Conservation (phyloP, 2,329 filamentous ascomycete genomes). For the Trichoderma koningii region DNA sequence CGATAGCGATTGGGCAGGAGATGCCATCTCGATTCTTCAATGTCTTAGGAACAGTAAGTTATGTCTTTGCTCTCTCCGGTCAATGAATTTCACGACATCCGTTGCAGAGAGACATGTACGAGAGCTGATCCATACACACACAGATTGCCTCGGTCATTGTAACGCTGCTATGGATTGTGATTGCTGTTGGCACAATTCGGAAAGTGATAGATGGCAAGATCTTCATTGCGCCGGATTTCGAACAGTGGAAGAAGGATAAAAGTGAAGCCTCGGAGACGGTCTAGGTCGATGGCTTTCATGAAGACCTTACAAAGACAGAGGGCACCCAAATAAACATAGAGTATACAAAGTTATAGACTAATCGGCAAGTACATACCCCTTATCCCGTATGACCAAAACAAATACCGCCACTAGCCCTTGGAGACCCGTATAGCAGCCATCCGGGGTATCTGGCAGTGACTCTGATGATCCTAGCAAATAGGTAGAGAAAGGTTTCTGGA, state of each 20-base stretch:
- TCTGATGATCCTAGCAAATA: neutral
- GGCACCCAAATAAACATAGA: neutral
- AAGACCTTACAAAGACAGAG: too few species aligned
- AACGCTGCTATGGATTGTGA: slow-evolving; percentile 8
- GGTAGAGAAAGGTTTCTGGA: slow-evolving; percentile 5
- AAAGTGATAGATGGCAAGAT: slow-evolving; percentile 15
- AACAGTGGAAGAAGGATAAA: neutral
- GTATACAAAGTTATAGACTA: neutral
- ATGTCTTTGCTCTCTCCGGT: neutral
- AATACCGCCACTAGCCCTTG: neutral
- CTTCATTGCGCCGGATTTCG: neutral
- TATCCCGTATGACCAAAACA: slow-evolving; percentile 2
- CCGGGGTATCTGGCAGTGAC: neutral
- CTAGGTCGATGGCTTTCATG: neutral
- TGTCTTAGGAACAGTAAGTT: slow-evolving; percentile 16
- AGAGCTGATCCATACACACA: neutral
- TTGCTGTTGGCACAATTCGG: neutral
- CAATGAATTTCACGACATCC: too few species aligned
- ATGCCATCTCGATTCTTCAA: slow-evolving; percentile 11
- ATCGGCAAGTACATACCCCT: neutral
- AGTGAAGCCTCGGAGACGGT: neutral
- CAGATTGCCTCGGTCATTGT: slow-evolving; percentile 7
- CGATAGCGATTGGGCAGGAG: slow-evolving; percentile 16
- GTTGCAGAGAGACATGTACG: too few species aligned
- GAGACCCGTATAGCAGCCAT: neutral